These are phyloP conservation scores for Antitrichia curtipendula DNA, from an alignment of 225 moss, liverwort and hornwort genomes.

Conservation along the genomic window DNA sequence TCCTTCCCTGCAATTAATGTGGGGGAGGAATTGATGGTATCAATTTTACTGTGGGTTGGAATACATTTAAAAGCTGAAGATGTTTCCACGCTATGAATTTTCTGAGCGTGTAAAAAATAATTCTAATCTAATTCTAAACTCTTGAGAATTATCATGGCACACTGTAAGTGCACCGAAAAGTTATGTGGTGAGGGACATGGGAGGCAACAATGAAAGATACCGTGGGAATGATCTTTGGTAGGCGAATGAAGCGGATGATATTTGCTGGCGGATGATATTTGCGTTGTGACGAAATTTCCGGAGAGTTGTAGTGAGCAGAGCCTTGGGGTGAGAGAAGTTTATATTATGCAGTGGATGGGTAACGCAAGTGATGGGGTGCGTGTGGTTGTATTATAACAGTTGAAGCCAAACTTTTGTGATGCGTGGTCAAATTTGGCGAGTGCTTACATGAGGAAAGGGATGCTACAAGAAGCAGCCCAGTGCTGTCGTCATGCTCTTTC, in stretches of 20 bases:
- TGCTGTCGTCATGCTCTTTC: constrained; percentile 84
- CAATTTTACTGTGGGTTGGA: not conserved
- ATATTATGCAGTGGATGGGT: not conserved
- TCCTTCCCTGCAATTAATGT: not conserved
- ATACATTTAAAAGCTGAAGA: not conserved
- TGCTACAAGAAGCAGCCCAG: constrained; percentile 91
- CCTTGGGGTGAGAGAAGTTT: not conserved
- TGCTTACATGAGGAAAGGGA: constrained; percentile 98
- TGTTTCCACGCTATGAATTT: not conserved
- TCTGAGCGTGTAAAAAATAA: too few relatives aligned
- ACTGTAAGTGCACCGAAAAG: not conserved
- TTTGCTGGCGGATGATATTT: not conserved
- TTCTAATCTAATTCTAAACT: not conserved
- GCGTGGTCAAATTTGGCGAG: constrained; percentile 99
- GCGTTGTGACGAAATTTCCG: not conserved
- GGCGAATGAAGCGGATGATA: not conserved
- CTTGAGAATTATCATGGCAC: not conserved
- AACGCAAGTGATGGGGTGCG: not conserved
- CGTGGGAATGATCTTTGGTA: not conserved
- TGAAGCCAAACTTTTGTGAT: constrained; percentile 92
- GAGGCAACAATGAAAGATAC: not conserved
- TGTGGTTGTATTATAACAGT: constrained; percentile 25
- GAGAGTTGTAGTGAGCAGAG: not conserved
- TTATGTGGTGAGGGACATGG: not conserved
- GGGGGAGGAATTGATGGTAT: not conserved